Evolutionary conservation across 2,329 filamentous ascomycete genomes (phyloP), one percentile per base, ranked within the genome.

Genomic region (Eutypella sp.): DNA sequence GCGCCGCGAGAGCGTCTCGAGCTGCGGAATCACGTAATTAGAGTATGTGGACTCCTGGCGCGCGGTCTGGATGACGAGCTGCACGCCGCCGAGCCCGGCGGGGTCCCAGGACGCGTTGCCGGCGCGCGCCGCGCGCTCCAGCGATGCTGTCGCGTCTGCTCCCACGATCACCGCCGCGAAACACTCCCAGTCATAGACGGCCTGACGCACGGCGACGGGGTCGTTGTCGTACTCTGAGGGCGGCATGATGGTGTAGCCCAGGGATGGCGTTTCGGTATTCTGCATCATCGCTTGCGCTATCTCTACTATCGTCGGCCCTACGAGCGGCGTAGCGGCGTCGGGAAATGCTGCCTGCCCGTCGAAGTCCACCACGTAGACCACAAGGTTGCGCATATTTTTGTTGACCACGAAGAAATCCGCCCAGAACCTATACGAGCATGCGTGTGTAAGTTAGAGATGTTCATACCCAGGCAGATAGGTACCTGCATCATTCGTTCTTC

Each of bases 161-260:
- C 83, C 81, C 52, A 85, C 68, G 45, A 85, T 71, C 40, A 85
- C 71, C 0, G 82, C 81, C 0, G 76, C 80, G 70, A 76, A 85
- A 9, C 73, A 72, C 24, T 80, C 65, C 52, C 73, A 76, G 45
- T 84, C 67, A 57, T 82, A 84, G 1, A 85, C 69, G 3, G 71
- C 74, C 54, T 78, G 72, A 4, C 79, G 73, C 2, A 84, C 81
- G 15, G 68, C 66, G 27, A 74, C 64, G 0, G 78, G 75, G 45
- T 83, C 76, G 54, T 78, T 70, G 52, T 73, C 60, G 64, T 82
- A 85, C 4, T 74, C 64, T 2, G 70, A 66, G 0, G 78, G 67
- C 0, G 71, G 57, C 3, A 74, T 64, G 31, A 77, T 67, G 0
- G 57, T 64, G 56, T 72, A 84, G 3, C 79, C 79, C 0, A 84